These are phyloP conservation scores for Fusarium anthophilum DNA, from an alignment of 2,329 filamentous ascomycete species.

Conservation along the genomic window DNA sequence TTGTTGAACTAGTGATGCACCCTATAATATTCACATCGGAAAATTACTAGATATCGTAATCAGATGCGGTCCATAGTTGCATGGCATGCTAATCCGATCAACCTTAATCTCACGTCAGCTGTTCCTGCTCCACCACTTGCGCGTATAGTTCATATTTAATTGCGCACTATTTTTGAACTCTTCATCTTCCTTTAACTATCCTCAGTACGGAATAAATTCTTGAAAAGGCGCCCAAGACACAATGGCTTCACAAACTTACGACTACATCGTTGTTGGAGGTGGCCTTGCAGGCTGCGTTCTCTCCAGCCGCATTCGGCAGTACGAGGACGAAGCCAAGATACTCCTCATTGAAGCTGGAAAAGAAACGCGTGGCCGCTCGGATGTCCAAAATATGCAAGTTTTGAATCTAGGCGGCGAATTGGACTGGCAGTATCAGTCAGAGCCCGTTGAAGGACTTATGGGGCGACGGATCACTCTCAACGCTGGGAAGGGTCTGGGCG, in stretches of 20 bases:
- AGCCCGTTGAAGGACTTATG: slow-evolving; percentile 42
- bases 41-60: not conserved
- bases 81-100: not conserved
- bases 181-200: not conserved
- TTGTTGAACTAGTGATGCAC: not conserved
- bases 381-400: slow-evolving; percentile 30
- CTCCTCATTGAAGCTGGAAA: slow-evolving; percentile 52
- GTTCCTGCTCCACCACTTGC: not conserved
- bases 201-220: not conserved
- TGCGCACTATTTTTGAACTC: not conserved
- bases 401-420: slow-evolving; percentile 45
- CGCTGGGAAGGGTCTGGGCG: slow-evolving; percentile 53
- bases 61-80: too few species aligned
- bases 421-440: slow-evolving; percentile 50
- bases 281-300: slow-evolving; percentile 48
- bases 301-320: slow-evolving; percentile 43
- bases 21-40: not conserved
- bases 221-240: not conserved
- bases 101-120: slow-evolving; percentile 3
- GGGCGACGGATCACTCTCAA: slow-evolving; percentile 41
- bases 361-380: slow-evolving; percentile 34
- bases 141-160: not conserved
- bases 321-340: slow-evolving; percentile 40
- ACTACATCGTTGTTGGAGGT: slow-evolving; percentile 47
- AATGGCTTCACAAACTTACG: slow-evolving; percentile 18